Evolutionary conservation across 2,329 filamentous ascomycete genomes (phyloP).

Genomic region (Parasarocladium wereldwijsianum): DNA sequence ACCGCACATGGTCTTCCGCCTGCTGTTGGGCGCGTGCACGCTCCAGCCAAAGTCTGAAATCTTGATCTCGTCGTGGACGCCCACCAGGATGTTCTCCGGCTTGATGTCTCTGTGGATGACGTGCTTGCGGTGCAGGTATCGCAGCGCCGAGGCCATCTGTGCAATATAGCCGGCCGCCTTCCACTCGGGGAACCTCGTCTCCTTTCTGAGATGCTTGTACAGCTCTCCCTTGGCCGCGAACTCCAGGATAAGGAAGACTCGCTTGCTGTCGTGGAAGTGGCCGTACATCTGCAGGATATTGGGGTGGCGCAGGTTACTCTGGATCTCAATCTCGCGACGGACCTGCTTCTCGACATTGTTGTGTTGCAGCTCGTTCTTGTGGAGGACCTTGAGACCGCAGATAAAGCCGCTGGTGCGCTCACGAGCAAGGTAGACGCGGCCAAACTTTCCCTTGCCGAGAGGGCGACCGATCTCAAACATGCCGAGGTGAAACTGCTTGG

Average conservation of each 20-base stretch:
- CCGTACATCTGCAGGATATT: conserved; percentile 76
- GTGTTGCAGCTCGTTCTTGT: conserved; percentile 70
- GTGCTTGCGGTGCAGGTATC: conserved; percentile 90
- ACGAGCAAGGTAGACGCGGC: conserved; percentile 70
- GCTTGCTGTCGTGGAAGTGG: conserved; percentile 80
- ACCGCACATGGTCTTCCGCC: conserved; percentile 89
- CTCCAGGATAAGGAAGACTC: conserved; percentile 76
- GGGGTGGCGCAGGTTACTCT: conserved; percentile 73
- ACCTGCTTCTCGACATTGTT: conserved; percentile 71
- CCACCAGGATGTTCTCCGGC: conserved; percentile 91
- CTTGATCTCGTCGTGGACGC: conserved; percentile 95
- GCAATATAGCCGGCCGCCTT: conserved; percentile 78
- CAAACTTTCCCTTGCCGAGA: conserved; percentile 77
- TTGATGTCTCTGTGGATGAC: conserved; percentile 98
- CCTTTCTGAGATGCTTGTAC: conserved; percentile 72
- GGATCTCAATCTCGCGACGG: conserved; percentile 77
- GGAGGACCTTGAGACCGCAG: conserved; percentile 73
- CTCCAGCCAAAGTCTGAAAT: conserved; percentile 98
- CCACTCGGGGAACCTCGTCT: conserved; percentile 70
- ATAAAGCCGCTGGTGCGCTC: conserved; percentile 69
- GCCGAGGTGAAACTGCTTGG: conserved; percentile 66
- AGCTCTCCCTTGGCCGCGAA: conserved; percentile 77
- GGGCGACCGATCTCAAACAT: conserved; percentile 91
- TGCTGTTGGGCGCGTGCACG: conserved; percentile 90
- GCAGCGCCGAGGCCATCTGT: conserved; percentile 79